These are phyloP conservation scores for Penicillium simplicissimum DNA, from an alignment of 495 filamentous ascomycete genomes.

Conservation along the genomic window DNA sequence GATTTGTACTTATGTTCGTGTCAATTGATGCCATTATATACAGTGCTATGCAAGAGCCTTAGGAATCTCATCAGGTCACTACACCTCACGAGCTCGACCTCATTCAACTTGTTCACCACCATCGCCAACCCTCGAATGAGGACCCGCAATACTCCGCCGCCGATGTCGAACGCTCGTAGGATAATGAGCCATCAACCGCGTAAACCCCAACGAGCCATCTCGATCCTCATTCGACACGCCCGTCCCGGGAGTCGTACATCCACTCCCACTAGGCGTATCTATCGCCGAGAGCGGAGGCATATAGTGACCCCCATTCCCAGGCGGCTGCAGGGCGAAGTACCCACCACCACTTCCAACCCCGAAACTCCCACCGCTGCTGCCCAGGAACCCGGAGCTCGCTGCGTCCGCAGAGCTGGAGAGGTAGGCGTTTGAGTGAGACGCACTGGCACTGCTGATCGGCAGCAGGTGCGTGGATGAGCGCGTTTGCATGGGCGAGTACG, in stretches of 20 bases:
- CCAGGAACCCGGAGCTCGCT: not conserved
- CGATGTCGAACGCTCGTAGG: slow-evolving; percentile 32
- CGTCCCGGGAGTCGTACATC: slow-evolving; percentile 24
- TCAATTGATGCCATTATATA: not conserved
- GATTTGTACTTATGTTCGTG: slow-evolving; percentile 3
- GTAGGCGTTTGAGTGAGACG: not conserved
- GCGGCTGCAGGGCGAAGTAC: slow-evolving; percentile 32
- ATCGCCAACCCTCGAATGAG: slow-evolving; percentile 19
- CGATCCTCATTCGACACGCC: slow-evolving; percentile 32
- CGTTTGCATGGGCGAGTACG: slow-evolving; percentile 16
- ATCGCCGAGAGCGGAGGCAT: slow-evolving; percentile 13
- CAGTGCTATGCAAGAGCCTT: not conserved
- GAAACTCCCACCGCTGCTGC: slow-evolving; percentile 7
- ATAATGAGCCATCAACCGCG: slow-evolving; percentile 33
- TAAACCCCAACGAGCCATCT: slow-evolving; percentile 18
- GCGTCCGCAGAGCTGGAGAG: slow-evolving; percentile 10
- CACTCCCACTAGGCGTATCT: slow-evolving; percentile 26
- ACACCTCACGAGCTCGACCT: not conserved
- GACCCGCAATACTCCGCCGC: slow-evolving; percentile 33
- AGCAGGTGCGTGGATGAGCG: slow-evolving; percentile 8
- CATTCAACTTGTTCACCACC: slow-evolving; percentile 7
- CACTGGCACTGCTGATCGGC: slow-evolving; percentile 7
- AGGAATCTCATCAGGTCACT: not conserved
- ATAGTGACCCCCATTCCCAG: slow-evolving; percentile 8
- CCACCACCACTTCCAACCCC: slow-evolving; percentile 21